Evolutionary conservation across 2,329 filamentous ascomycete genomes (phyloP).

Genomic region (Paecilomyces variotii): DNA sequence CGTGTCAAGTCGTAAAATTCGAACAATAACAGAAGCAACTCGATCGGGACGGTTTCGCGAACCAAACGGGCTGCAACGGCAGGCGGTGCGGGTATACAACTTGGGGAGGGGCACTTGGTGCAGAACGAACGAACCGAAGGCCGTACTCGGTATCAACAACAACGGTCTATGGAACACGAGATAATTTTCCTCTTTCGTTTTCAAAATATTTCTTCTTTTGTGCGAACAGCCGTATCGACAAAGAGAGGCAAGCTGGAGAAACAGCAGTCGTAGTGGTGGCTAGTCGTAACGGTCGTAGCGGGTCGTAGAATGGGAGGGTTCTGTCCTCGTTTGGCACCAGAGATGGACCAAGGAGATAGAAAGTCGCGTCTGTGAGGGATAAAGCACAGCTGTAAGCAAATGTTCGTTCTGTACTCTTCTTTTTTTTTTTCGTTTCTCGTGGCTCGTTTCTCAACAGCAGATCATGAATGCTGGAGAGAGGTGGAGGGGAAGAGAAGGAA

Average conservation of each 20-base stretch:
- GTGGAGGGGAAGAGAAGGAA: conserved; percentile 19
- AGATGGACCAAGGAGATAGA: conserved; percentile 11
- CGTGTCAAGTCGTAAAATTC: conserved; percentile 37
- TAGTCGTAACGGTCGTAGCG: conserved; percentile 25
- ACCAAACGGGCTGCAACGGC: not conserved
- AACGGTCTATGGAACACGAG: not conserved
- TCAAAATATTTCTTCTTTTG: not conserved
- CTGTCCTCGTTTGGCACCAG: not conserved
- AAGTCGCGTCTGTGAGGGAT: not conserved
- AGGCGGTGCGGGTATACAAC: not conserved
- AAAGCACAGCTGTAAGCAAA: conserved; percentile 1
- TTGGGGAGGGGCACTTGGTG: not conserved
- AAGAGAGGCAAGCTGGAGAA: conserved; percentile 4
- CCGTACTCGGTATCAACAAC: not conserved
- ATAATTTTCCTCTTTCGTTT: not conserved
- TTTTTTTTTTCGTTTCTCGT: too few relatives aligned
- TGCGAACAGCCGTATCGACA: conserved; percentile 6
- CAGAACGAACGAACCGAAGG: not conserved
- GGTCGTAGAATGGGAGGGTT: conserved; percentile 12
- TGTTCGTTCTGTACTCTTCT: not conserved
- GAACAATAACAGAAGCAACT: conserved; percentile 11
- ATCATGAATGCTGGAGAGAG: conserved; percentile 15
- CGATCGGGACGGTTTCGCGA: not conserved
- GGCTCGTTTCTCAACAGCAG: not conserved
- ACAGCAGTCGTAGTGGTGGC: conserved; percentile 9